Base-by-base conservation (phyloP, 441 rosid species). In the Eutrema salsugineum region DNA sequence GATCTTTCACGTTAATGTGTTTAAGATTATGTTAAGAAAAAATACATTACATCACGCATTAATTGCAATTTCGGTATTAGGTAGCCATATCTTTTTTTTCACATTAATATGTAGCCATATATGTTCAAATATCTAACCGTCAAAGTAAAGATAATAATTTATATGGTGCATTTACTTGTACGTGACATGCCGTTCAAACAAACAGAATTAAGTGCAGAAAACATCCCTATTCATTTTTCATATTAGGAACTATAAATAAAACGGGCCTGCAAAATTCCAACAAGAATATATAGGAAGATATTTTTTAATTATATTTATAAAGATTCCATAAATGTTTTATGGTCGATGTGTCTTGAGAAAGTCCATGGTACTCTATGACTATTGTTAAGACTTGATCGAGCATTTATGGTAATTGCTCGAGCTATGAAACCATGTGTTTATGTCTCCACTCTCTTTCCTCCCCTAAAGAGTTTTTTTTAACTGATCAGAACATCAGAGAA, bases 161-260 rank as follows among this genome's bases (percentile, higher is more conserved):
- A 17, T 38, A 60, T 47, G 48, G 57, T 44, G 65, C 73, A 68
- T 55, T 43, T 20, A n/a, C 3, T 56, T 46, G 22, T 36, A 24
- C 73, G 17, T 48, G 28, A 51, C 62, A 71, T 53, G 24, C 63
- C 32, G 32, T 71, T 63, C 48, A 71, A 44, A 64, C 56, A 47
- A 44, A 55, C 48, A 43, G 30, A 55, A 64, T 36, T 63, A 62
- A 71, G 48, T 63, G 63, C 35, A 40, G 0, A 17, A 17, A 39
- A 17, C 19, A 16, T 36, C 5, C 5, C 28, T 24, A 47, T 69
- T 47, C 19, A 22, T 39, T 61, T 53, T 49, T 42, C 43, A 38
- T 15, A 50, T 42, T 54, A 16, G 16, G 39, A 63, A 20, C 44
- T 35, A 56, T 11, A 36, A 36, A 5, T 36, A 57, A 16, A 16